Evolutionary conservation across 83 land plant species (phyloP), one percentile per base, ranked within the genome.

Genomic region (Larix sibirica): DNA sequence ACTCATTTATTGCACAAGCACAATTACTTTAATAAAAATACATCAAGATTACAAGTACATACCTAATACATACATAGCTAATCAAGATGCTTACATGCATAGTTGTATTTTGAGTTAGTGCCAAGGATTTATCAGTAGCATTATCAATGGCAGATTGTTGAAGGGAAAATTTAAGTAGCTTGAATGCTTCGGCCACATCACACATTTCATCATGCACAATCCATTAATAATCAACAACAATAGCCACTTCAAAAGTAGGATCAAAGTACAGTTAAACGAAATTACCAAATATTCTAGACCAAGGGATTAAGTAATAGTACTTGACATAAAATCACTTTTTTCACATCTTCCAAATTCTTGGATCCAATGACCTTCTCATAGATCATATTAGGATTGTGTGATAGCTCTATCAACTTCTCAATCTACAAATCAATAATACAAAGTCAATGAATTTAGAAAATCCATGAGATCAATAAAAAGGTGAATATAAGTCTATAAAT

Each of bases 311-410:
- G 16, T 9, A 74, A 40, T 14, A 9, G 5, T 70, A 97, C 99
- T 94, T 97, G 99, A 84, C 99, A 97, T 81, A 97, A 96, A 81
- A 97, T 94, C 12, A 98, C 99, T 83, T 90, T 97, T 86, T 97
- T 97, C 38, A 97, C 97, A 83, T 97, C 99, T 81, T 97, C 99
- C 62, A 97, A 21, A 97, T 97, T 56, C 97, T 97, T 64, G 99
- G 99, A 26, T 98, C 99, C 82, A 97, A 80, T 3, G 99, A 95
- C 84, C 95, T 91, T 89, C 33, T 94, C 95, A 83, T 95, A 97
- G 65, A 97, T 95, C 28, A 28, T 28, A 86, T 97, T 94, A 47
- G 98, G 98, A 79, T 87, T 81, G 67, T 84, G 90, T n/a, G 99
- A 90, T 20, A 97, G 89, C 84, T 92, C 99, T 84, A 94, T 94